Evolutionary conservation across 805 yeast species (phyloP).

Genomic region (Saccharomycopsis sp.): DNA sequence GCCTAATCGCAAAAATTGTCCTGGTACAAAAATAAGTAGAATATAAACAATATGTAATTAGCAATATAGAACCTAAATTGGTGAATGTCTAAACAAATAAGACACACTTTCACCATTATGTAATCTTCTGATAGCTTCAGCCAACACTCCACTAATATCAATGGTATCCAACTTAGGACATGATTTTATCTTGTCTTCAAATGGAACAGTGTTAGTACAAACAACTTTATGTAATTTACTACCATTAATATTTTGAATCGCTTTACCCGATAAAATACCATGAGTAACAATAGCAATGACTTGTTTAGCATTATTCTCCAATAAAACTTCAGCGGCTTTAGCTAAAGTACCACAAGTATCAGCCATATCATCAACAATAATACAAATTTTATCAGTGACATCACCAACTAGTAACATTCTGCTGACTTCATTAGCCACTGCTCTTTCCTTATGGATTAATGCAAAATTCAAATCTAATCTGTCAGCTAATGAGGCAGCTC

Average conservation of each 20-base stretch:
- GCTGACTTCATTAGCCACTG: slow-evolving; percentile 89
- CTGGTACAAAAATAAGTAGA: too few relatives aligned
- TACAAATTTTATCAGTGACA: slow-evolving; percentile 73
- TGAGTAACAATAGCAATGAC: slow-evolving; percentile 95
- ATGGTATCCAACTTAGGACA: slow-evolving; percentile 72
- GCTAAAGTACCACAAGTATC: slow-evolving; percentile 97
- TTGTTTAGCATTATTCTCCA: slow-evolving; percentile 72
- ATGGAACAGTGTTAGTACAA: slow-evolving; percentile 91
- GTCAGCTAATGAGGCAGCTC: slow-evolving; percentile 93
- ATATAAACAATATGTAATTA: too few relatives aligned
- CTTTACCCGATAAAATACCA: slow-evolving; percentile 85
- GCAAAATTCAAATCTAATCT: slow-evolving; percentile 89
- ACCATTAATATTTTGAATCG: slow-evolving; percentile 62
- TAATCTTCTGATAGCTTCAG: slow-evolving; percentile 88
- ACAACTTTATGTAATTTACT: slow-evolving; percentile 67
- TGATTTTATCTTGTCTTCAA: slow-evolving; percentile 48
- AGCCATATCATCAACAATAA: slow-evolving; percentile 95
- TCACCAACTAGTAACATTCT: slow-evolving; percentile 96
- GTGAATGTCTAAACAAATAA: slow-evolving; percentile 71
- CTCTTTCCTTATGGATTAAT: slow-evolving; percentile 92
- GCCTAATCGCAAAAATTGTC: too few relatives aligned
- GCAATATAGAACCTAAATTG: slow-evolving; percentile 26
- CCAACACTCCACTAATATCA: slow-evolving; percentile 80
- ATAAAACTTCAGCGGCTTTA: slow-evolving; percentile 84
- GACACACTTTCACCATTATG: slow-evolving; percentile 96